Conservation (phyloP, 495 filamentous ascomycete species). For the Acidomyces sp. region DNA sequence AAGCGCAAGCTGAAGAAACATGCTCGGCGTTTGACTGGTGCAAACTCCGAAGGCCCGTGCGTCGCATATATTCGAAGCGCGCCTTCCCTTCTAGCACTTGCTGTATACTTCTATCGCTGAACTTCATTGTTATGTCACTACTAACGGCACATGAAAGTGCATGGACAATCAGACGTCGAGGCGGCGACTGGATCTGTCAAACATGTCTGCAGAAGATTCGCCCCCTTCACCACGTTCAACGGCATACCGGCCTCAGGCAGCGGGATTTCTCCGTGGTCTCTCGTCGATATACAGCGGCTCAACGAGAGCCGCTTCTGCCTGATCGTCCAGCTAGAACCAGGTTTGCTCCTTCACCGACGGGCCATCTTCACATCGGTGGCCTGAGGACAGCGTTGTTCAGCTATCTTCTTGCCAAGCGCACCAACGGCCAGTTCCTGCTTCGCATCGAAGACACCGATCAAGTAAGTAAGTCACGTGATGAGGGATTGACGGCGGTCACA, state of each 20-base stretch:
- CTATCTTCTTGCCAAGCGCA: slow-evolving; percentile 73
- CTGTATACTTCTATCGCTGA: no score
- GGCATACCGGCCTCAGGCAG: no score
- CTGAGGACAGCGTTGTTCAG: slow-evolving; percentile 86
- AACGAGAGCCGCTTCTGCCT: slow-evolving; percentile 32
- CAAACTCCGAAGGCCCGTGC: no score
- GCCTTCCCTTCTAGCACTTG: slow-evolving; percentile 1
- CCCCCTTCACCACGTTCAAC: no score
- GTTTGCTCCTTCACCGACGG: slow-evolving; percentile 92
- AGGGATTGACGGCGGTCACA: background rate
- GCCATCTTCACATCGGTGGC: slow-evolving; percentile 82
- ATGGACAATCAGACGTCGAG: no score
- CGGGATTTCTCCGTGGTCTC: background rate
- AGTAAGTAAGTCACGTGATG: slow-evolving; percentile 36
- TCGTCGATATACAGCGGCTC: background rate
- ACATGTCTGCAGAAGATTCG: background rate
- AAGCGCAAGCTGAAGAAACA: no score
- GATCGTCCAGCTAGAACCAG: slow-evolving; percentile 66
- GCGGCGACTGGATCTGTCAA: background rate
- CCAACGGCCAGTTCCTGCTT: slow-evolving; percentile 83
- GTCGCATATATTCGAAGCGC: background rate
- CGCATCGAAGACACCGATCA: slow-evolving; percentile 93
- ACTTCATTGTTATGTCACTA: no score
- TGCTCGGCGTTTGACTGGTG: no score
- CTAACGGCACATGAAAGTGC: no score